Conservation (phyloP, 2,329 filamentous ascomycete genomes). For the Colletotrichum chrysophilum region DNA sequence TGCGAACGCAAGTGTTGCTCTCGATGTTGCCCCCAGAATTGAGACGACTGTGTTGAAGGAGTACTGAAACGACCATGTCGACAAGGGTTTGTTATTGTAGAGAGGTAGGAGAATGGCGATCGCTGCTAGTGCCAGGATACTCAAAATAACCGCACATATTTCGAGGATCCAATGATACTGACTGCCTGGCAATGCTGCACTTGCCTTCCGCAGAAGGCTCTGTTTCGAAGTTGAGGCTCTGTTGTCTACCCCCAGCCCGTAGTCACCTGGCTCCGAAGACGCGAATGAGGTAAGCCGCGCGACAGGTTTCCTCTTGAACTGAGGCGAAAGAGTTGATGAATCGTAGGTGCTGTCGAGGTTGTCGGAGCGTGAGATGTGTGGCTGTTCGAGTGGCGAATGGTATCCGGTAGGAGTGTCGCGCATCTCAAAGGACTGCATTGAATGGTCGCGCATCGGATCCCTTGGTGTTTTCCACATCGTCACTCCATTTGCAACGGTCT, state of each 20-base stretch:
- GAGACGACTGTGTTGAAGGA: neutral
- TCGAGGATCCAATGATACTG: neutral
- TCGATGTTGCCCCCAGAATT: neutral
- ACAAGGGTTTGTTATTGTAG: neutral
- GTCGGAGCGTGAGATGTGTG: neutral
- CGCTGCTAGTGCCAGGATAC: neutral
- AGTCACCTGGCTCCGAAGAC: neutral
- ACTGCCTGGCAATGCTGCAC: neutral
- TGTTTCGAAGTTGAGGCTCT: neutral
- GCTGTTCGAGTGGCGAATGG: neutral
- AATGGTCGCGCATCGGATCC: neutral
- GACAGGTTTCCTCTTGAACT: neutral
- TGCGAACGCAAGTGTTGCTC: neutral
- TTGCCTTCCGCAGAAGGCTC: neutral
- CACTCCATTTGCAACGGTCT: neutral
- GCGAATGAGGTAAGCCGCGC: neutral
- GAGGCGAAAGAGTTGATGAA: neutral
- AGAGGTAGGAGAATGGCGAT: neutral
- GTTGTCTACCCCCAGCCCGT: neutral
- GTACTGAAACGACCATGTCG: neutral
- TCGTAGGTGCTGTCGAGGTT: neutral
- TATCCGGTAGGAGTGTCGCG: neutral
- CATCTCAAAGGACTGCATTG: neutral
- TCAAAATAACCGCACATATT: neutral
- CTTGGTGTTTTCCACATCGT: neutral